A percentile compares a stretch with the other conserved stretches of the same genome.
phyloP scores from a whole-genome alignment of 768 basidiomycete species.

The Sporobolomyces phaffii region DNA sequence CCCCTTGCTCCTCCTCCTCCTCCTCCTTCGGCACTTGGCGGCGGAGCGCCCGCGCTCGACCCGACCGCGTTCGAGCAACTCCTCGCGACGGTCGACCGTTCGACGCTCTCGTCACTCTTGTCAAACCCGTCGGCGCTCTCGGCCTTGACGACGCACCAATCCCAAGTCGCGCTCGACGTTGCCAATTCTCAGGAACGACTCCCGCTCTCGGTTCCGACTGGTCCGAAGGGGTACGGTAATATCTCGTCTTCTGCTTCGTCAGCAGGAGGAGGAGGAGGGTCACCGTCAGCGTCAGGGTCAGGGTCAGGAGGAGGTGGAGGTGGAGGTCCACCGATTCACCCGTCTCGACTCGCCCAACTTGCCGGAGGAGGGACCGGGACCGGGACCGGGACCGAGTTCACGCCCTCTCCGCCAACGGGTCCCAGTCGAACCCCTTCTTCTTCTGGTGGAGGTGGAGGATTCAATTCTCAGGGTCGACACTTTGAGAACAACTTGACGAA shows the following conservation, averaged over 20 bases:
- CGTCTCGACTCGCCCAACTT: not conserved
- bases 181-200: not conserved
- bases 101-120: conserved; percentile 12
- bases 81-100: conserved; percentile 6
- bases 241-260: not conserved
- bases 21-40: not conserved
- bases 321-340: conserved; percentile 11
- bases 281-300: not conserved
- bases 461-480: not conserved
- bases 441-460: not conserved
- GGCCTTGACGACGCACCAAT: not conserved
- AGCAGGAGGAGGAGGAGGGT: conserved; percentile 1
- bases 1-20: not conserved
- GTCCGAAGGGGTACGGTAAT: not conserved
- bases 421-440: not conserved
- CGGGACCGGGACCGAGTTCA: not conserved
- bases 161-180: not conserved
- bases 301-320: too few species aligned
- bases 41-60: too few species aligned
- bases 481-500: conserved; percentile 1
- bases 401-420: not conserved
- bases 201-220: conserved; percentile 1
- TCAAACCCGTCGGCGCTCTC: conserved; percentile 14
- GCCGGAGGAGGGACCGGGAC: too few species aligned
- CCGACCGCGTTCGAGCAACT: conserved; percentile 4